Conservation (phyloP, 306 rosid species). For the Cucurbita pepo region DNA sequence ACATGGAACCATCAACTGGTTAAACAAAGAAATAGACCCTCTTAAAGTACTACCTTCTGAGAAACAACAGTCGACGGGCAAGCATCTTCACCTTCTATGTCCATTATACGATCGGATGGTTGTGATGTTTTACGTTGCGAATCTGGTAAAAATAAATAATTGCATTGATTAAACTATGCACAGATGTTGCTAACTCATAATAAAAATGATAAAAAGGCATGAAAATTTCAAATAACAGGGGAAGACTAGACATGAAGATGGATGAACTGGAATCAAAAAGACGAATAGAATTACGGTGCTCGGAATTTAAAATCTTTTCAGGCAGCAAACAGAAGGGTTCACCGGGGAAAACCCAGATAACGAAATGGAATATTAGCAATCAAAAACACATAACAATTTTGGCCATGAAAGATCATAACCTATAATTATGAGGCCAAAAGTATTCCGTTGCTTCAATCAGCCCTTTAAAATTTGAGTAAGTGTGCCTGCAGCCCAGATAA, state of each 20-base stretch:
- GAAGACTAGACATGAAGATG: neutral
- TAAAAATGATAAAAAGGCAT: neutral
- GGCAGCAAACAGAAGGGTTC: neutral
- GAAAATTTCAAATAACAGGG: neutral
- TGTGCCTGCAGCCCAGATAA: constrained; percentile 43
- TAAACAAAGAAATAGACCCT: neutral
- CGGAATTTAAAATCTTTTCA: neutral
- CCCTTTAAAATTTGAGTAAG: constrained; percentile 24
- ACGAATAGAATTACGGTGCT: neutral
- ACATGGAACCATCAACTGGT: neutral
- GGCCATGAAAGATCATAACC: constrained; percentile 32
- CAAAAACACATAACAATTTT: constrained; percentile 7
- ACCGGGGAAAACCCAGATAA: neutral
- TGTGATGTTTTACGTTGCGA: constrained; percentile 6
- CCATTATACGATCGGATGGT: constrained; percentile 8
- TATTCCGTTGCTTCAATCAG: constrained; percentile 37
- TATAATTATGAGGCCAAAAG: constrained; percentile 28
- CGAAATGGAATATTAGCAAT: neutral
- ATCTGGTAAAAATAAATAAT: constrained; percentile 18
- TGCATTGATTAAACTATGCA: neutral
- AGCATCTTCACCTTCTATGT: constrained; percentile 12
- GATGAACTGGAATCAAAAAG: neutral
- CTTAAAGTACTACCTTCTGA: constrained; percentile 31
- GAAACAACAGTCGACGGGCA: constrained; percentile 15
- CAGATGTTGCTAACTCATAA: neutral